phyloP scores from a whole-genome alignment of 805 yeast species.

The Metschnikowia sp. region DNA sequence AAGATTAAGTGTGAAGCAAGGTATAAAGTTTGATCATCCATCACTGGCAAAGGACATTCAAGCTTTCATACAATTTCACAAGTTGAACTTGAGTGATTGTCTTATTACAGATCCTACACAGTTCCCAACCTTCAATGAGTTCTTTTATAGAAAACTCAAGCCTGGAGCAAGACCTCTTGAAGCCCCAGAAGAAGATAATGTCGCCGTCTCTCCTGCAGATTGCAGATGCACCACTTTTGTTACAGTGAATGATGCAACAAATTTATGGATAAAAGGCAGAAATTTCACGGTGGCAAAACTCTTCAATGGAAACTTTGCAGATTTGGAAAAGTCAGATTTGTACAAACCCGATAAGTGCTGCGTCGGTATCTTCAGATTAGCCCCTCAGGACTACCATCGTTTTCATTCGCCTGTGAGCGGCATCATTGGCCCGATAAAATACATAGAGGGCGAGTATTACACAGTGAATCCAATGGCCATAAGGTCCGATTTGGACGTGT shows the following conservation, averaged over 20 bases:
- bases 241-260: slow-evolving; percentile 57
- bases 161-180: slow-evolving; percentile 72
- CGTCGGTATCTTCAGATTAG: slow-evolving; percentile 78
- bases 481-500: slow-evolving; percentile 82
- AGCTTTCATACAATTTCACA: slow-evolving; percentile 78
- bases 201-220: slow-evolving; percentile 81
- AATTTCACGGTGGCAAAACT: slow-evolving; percentile 67
- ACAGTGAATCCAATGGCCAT: slow-evolving; percentile 98
- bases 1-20: slow-evolving; percentile 74
- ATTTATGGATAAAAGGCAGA: slow-evolving; percentile 86
- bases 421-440: slow-evolving; percentile 56
- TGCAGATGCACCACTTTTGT: slow-evolving; percentile 75
- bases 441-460: slow-evolving; percentile 85
- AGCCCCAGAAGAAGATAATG: slow-evolving; percentile 43
- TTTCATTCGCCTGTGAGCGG: slow-evolving; percentile 90
- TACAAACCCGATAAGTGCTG: slow-evolving; percentile 46
- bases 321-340: slow-evolving; percentile 37
- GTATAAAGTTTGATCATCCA: slow-evolving; percentile 74
- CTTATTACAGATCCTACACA: slow-evolving; percentile 42
- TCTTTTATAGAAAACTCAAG: slow-evolving; percentile 75
- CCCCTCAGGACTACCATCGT: slow-evolving; percentile 96
- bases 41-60: slow-evolving; percentile 62
- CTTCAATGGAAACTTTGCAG: slow-evolving; percentile 44
- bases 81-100: slow-evolving; percentile 73
- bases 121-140: slow-evolving; percentile 79